Evolutionary conservation across 352 stramenopile genomes (phyloP), one percentile per base, ranked within the genome.

Genomic region (Phytopythium chamaehyphon): DNA sequence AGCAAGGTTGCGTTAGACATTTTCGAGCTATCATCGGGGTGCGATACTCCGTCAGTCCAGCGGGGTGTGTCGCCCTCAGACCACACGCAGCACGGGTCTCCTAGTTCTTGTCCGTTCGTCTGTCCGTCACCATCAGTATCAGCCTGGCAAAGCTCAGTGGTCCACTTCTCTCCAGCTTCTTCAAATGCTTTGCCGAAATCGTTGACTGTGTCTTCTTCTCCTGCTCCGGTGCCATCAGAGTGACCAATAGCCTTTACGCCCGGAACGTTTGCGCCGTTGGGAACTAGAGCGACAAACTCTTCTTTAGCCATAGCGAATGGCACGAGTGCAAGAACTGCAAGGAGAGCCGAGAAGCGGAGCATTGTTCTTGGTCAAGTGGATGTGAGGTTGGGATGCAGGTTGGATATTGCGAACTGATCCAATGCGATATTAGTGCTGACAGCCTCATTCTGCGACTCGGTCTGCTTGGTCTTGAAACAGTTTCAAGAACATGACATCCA

Each of bases 101-200:
- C 75, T 5, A 86, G 57, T 48, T 86, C 75, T 37, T 75, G 23
- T 9, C 75, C 75, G 51, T 86, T 86, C 22, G 64, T 80, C 21
- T 64, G 50, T 1, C 73, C 73, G 35, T 85, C 75, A 12, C 39
- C 59, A 18, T 71, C 62, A n/a, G 58, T 59, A 57, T 78, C 69
- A 15, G 38, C 50, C 26, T 62, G 35, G 24, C 69, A 79, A 44
- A 79, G 47, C 10, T 38, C 48, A 6, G 36, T 35, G 1, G 64
- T 79, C 75, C 75, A 86, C 36, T 63, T 64, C 26, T 58, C 35
- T 0, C 61, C 66, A 2, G 62, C 67, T 5, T 52, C 51, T 2
- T 62, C 54, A 35, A 82, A 79, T 16, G 56, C 71, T 0, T 54
- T 18, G 28, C 69, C 71, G 35, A 79, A 79, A 9, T 50, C 38